These are phyloP conservation scores for Picea abies DNA, from an alignment of 83 land plant genomes.

Conservation along the genomic window DNA sequence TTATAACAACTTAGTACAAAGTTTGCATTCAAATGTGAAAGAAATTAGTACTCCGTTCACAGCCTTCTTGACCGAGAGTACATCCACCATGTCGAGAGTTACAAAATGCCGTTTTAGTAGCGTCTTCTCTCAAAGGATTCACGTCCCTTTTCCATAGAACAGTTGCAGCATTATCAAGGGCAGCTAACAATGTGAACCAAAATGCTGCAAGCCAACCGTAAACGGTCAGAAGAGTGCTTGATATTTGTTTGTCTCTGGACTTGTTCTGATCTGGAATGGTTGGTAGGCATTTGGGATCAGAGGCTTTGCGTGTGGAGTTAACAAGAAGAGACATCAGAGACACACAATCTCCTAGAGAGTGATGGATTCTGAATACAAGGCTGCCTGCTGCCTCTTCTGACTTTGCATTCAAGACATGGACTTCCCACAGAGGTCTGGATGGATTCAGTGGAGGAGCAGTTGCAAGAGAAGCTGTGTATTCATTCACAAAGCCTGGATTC, in stretches of 20 bases:
- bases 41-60: too few species aligned
- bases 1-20: too few species aligned
- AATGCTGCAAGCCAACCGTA: conserved; percentile 18
- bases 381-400: too few species aligned
- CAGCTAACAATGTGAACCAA: conserved; percentile 39
- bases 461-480: conserved; percentile 34
- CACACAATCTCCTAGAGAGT: conserved; percentile 67
- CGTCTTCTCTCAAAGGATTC: neutral
- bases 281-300: conserved; percentile 43
- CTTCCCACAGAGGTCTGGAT: too few species aligned
- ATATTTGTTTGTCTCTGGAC: too few species aligned
- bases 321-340: conserved; percentile 71
- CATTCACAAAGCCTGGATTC: conserved; percentile 32
- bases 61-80: conserved; percentile 38
- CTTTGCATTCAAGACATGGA: too few species aligned
- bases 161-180: conserved; percentile 25
- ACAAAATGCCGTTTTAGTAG: neutral
- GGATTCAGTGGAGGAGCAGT: conserved; percentile 28
- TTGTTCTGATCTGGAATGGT: conserved; percentile 23
- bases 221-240: neutral
- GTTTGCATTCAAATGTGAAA: too few species aligned
- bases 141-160: conserved; percentile 47
- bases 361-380: too few species aligned
- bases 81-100: conserved; percentile 44
- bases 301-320: conserved; percentile 38